Percentiles rank a stretch among this genome's conserved stretches.
phyloP scores from a whole-genome alignment of 176 grass and related monocot genomes.

The Zea luxurians region DNA sequence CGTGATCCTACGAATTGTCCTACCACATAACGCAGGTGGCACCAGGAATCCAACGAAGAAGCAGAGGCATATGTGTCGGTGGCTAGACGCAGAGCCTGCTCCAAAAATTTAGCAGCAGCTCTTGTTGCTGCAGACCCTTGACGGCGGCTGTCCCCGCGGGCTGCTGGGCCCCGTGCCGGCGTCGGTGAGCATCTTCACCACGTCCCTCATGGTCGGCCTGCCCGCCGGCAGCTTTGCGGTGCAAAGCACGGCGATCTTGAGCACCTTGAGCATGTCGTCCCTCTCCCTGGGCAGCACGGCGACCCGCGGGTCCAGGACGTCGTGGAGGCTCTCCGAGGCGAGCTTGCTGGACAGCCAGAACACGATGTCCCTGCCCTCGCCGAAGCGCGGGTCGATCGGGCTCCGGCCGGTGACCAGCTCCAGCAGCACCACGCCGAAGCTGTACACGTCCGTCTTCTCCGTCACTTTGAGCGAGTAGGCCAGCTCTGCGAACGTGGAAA shows the following conservation, averaged over 20 bases:
- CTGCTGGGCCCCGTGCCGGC: constrained; percentile 38
- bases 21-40: constrained; percentile 9
- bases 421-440: constrained; percentile 82
- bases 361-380: constrained; percentile 82
- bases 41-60: not conserved
- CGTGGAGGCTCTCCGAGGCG: constrained; percentile 36
- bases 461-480: constrained; percentile 72
- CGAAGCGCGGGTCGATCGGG: constrained; percentile 73
- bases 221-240: constrained; percentile 52
- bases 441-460: constrained; percentile 93
- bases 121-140: constrained; percentile 38
- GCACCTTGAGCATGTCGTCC: constrained; percentile 69
- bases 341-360: constrained; percentile 68
- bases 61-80: not conserved
- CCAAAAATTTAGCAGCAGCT: constrained; percentile 50
- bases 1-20: constrained; percentile 3
- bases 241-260: constrained; percentile 74
- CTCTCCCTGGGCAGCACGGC: constrained; percentile 25
- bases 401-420: constrained; percentile 69
- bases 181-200: constrained; percentile 79
- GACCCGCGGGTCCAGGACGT: constrained; percentile 56
- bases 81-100: constrained; percentile 24
- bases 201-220: constrained; percentile 82
- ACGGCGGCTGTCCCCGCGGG: constrained; percentile 22
- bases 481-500: constrained; percentile 50